Conservation (phyloP, 2,329 filamentous ascomycete species). For the Cladosporium sp. region DNA sequence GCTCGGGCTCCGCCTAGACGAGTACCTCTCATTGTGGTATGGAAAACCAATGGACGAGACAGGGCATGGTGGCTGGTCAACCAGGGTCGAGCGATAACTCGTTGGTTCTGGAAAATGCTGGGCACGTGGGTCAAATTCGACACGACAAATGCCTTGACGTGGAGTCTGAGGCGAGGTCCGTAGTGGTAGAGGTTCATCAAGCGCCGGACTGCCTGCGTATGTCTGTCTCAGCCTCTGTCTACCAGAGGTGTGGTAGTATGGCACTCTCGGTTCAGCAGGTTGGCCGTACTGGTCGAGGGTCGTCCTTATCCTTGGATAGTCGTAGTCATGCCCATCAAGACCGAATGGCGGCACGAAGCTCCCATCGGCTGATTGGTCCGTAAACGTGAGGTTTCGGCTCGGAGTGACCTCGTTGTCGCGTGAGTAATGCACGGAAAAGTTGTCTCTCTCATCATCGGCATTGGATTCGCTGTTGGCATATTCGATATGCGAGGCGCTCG, state of each 20-base stretch:
- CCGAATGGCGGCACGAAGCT: neutral
- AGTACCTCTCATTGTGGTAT: neutral
- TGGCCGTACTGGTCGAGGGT: neutral
- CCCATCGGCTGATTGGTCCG: neutral
- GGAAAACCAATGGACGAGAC: neutral
- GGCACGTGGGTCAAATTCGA: neutral
- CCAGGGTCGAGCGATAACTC: neutral
- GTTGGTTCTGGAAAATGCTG: neutral
- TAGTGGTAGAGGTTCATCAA: neutral
- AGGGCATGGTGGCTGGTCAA: neutral
- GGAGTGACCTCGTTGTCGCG: neutral
- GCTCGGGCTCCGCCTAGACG: neutral
- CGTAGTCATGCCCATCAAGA: slow-evolving; percentile 1
- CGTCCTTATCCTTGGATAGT: neutral
- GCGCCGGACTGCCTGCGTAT: neutral
- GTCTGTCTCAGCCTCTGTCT: neutral
- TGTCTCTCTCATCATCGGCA: neutral
- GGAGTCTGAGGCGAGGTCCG: neutral
- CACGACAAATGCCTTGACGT: neutral
- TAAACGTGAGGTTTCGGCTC: neutral
- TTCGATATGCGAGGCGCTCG: too few relatives aligned
- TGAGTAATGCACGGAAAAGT: neutral
- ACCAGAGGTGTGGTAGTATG: slow-evolving; percentile 3
- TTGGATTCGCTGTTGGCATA: neutral
- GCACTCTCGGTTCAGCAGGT: neutral